These are phyloP conservation scores for Paraleonurus japonicus DNA, from an alignment of 257 asterid genomes.

Conservation along the genomic window DNA sequence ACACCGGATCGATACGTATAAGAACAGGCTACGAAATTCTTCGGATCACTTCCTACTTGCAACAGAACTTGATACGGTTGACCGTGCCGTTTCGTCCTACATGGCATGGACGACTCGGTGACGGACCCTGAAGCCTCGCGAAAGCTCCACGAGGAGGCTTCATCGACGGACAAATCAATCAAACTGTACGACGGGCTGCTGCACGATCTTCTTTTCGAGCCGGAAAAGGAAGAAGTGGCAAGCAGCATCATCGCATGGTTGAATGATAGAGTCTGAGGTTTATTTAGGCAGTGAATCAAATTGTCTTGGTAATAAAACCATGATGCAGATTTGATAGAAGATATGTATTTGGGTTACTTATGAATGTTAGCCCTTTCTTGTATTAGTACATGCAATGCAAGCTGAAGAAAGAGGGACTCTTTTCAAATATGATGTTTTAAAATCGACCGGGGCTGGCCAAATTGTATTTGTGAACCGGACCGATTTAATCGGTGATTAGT, in stretches of 20 bases:
- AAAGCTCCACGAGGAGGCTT: conserved; percentile 63
- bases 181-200: conserved; percentile 60
- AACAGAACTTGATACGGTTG: conserved; percentile 51
- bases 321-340: background rate
- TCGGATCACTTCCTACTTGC: conserved; percentile 52
- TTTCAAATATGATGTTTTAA: too few relatives aligned
- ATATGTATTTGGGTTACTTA: background rate
- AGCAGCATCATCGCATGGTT: conserved; percentile 60
- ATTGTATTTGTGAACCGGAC: background rate
- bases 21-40: conserved; percentile 85
- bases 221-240: conserved; percentile 61
- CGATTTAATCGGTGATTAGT: background rate
- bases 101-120: conserved; percentile 67
- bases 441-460: background rate
- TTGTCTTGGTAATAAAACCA: conserved; percentile 2
- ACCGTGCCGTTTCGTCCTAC: conserved; percentile 75
- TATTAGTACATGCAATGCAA: background rate
- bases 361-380: background rate
- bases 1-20: conserved; percentile 76
- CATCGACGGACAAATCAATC: conserved; percentile 67
- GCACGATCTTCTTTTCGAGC: conserved; percentile 85
- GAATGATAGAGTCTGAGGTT: conserved; percentile 41
- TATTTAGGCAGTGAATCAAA: background rate
- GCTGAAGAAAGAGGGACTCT: background rate
- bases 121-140: conserved; percentile 74